A percentile compares a stretch with the other conserved stretches of the same genome.
Conservation (phyloP, 2,329 filamentous ascomycete genomes). For the Westerdykella ornata region DNA sequence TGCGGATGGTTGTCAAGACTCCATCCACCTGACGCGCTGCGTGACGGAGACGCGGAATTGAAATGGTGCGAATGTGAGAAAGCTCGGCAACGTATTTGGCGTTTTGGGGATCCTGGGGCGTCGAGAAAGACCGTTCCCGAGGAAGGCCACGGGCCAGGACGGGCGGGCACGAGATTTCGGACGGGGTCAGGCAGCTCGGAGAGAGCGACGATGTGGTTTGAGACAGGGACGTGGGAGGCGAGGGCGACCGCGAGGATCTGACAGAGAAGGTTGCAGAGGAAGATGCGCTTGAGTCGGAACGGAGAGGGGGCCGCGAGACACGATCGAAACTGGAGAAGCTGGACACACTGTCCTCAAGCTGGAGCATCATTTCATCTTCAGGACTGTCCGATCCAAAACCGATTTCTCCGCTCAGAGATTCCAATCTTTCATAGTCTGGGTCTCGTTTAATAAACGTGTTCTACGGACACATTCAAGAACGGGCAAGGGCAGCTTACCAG, state of each 20-base stretch:
- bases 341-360: conserved; percentile 16
- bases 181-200: conserved; percentile 24
- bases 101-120: conserved; percentile 30
- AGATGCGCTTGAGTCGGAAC: conserved; percentile 21
- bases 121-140: conserved; percentile 30
- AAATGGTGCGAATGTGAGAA: conserved; percentile 35
- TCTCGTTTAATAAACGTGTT: too few species aligned
- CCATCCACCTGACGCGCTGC: conserved; percentile 29
- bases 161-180: conserved; percentile 12
- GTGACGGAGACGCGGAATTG: conserved; percentile 42
- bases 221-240: conserved; percentile 15
- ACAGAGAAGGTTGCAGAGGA: conserved; percentile 21
- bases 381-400: conserved; percentile 10
- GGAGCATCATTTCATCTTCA: conserved; percentile 18
- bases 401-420: conserved; percentile 11
- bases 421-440: conserved; percentile 28
- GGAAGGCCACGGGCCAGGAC: conserved; percentile 5
- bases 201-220: conserved; percentile 23
- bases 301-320: conserved; percentile 19
- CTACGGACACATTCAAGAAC: conserved; percentile 6
- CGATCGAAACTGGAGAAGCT: conserved; percentile 2
- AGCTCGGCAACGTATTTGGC: conserved; percentile 33
- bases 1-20: conserved; percentile 30
- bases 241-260: conserved; percentile 22
- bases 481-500: conserved; percentile 27